These are phyloP conservation scores for Dendrobium catenatum DNA, from an alignment of 106 monocot genomes.

Conservation along the genomic window DNA sequence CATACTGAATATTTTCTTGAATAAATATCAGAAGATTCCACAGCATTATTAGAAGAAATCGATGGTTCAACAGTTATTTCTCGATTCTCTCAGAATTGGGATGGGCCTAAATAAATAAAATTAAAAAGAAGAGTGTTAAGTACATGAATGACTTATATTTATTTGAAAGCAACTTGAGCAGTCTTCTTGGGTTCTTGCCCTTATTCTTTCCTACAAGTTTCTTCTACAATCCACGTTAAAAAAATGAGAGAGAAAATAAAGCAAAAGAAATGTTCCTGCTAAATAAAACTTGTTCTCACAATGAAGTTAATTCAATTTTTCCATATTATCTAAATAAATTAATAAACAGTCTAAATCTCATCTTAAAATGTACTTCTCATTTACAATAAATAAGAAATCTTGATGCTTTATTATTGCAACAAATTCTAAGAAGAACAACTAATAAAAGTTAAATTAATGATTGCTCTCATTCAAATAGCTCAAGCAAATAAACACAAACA, in stretches of 20 bases:
- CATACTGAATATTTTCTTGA: too few relatives aligned
- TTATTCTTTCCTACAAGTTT: too few relatives aligned
- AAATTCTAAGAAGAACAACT: neutral
- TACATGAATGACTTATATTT: too few relatives aligned
- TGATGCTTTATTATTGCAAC: neutral
- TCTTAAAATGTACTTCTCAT: neutral
- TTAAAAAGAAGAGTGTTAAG: too few relatives aligned
- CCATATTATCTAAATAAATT: neutral
- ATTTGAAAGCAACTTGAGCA: too few relatives aligned
- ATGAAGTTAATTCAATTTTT: neutral
- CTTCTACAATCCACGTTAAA: too few relatives aligned
- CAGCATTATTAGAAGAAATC: too few relatives aligned
- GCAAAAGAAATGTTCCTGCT: neutral
- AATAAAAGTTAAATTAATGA: neutral
- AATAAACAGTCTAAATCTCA: neutral
- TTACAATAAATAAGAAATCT: neutral
- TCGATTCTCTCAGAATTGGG: too few relatives aligned
- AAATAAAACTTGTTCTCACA: neutral
- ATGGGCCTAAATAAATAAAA: too few relatives aligned
- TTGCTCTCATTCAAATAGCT: neutral
- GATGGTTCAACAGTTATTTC: too few relatives aligned
- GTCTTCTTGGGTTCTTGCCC: too few relatives aligned
- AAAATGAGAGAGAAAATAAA: neutral
- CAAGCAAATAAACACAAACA: neutral
- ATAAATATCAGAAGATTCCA: too few relatives aligned